Conservation (phyloP, 331 rosid species). For the Malus hybrid region DNA sequence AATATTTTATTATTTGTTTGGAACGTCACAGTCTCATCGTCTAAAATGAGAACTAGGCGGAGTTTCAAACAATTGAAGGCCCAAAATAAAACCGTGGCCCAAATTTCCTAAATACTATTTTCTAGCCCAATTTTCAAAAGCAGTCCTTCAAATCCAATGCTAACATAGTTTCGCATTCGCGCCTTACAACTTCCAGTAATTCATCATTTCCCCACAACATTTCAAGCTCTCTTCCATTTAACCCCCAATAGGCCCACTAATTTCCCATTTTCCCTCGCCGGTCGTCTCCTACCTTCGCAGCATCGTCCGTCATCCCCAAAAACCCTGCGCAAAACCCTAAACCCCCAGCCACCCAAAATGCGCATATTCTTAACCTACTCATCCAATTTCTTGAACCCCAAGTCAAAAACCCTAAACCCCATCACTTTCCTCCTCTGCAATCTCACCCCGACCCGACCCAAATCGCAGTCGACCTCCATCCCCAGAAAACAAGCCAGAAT, state of each 20-base stretch:
- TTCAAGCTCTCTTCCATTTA: not conserved
- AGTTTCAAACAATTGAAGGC: too few relatives aligned
- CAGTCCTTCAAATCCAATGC: not conserved
- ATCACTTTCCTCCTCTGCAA: slow-evolving; percentile 9
- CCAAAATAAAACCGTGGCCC: too few relatives aligned
- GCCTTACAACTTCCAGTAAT: not conserved
- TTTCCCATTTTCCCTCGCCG: not conserved
- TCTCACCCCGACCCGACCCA: slow-evolving; percentile 23
- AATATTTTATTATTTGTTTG: too few relatives aligned
- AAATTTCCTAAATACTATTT: too few relatives aligned
- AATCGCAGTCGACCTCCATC: slow-evolving; percentile 72
- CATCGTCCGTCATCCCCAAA: not conserved
- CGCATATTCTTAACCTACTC: slow-evolving; percentile 9
- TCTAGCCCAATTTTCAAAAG: not conserved
- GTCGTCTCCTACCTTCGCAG: not conserved
- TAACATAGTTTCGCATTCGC: not conserved
- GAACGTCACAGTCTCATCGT: too few relatives aligned
- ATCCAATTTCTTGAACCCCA: slow-evolving; percentile 25
- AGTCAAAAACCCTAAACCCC: slow-evolving; percentile 2
- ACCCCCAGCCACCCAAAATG: slow-evolving; percentile 21
- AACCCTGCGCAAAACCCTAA: slow-evolving; percentile 10
- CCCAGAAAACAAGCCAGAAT: slow-evolving; percentile 58
- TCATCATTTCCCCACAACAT: not conserved
- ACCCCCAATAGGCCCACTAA: not conserved
- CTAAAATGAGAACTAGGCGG: too few relatives aligned